Percentiles rank a stretch among this genome's conserved stretches.
These are phyloP conservation scores for Smithsoniella earleae DNA, from an alignment of 163 green algal genomes.

Conservation along the genomic window DNA sequence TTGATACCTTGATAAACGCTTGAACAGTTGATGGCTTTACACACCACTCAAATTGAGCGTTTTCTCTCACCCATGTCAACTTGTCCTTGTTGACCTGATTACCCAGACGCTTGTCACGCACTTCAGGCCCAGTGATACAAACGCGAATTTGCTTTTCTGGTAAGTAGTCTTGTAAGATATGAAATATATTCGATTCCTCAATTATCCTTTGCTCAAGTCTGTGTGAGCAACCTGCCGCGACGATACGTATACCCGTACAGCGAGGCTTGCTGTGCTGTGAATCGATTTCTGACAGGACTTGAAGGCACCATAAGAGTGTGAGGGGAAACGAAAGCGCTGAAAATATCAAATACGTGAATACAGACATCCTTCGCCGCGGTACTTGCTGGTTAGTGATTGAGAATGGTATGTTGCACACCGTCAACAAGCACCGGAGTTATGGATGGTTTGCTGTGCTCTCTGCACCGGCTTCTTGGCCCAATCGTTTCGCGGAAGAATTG, in stretches of 20 bases:
- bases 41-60: conserved; percentile 7
- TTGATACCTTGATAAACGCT: background rate
- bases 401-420: background rate
- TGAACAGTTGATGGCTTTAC: background rate
- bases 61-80: background rate
- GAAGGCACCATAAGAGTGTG: background rate
- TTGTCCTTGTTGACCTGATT: too few relatives aligned
- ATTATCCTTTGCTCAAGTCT: conserved; percentile 16
- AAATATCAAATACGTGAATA: background rate
- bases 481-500: background rate
- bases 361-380: background rate
- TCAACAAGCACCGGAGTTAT: background rate
- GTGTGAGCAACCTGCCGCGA: conserved; percentile 18
- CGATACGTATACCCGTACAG: background rate
- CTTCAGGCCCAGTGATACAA: conserved; percentile 2
- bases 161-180: conserved; percentile 9
- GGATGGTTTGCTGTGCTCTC: background rate
- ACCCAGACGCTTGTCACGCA: background rate
- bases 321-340: conserved; percentile 16
- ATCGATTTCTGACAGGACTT: background rate
- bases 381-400: background rate
- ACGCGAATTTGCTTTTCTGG: background rate
- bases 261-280: background rate
- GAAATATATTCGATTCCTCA: conserved; percentile 7
- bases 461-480: too few relatives aligned